Percentiles rank a stretch among this genome's conserved stretches.
Evolutionary conservation across 2,329 filamentous ascomycete species (phyloP).

Genomic region (Aspergillus spinulosporus): DNA sequence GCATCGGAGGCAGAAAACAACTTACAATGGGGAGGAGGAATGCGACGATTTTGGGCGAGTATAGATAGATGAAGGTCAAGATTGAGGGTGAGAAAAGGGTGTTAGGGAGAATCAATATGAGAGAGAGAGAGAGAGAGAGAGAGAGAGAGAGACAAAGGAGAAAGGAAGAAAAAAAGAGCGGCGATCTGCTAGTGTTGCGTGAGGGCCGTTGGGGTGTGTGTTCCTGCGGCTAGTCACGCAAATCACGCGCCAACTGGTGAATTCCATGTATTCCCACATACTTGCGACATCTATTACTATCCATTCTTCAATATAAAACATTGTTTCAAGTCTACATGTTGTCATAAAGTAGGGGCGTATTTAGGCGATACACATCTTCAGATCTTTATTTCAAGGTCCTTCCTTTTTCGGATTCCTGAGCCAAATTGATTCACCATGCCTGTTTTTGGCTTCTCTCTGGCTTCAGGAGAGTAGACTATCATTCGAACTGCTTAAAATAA

Average conservation of each 20-base stretch:
- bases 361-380: no score
- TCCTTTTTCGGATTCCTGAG: no score
- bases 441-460: no score
- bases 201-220: slow-evolving; percentile 5
- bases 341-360: no score
- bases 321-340: no score
- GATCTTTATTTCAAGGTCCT: no score
- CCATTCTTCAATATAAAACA: no score
- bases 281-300: not conserved
- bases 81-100: not conserved
- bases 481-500: no score
- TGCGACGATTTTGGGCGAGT: not conserved
- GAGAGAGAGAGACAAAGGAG: slow-evolving; percentile 10
- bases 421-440: no score
- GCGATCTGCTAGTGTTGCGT: not conserved
- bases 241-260: slow-evolving; percentile 3
- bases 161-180: slow-evolving; percentile 11
- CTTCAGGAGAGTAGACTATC: no score
- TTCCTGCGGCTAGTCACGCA: slow-evolving; percentile 10
- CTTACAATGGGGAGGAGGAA: not conserved
- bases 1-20: slow-evolving; percentile 23
- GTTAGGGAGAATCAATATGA: not conserved
- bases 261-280: slow-evolving; percentile 5
- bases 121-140: not conserved
- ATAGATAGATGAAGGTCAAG: not conserved